Evolutionary conservation across 495 filamentous ascomycete species (phyloP), one percentile per base, ranked within the genome.

Genomic region (Astrothelium macrocarpum): DNA sequence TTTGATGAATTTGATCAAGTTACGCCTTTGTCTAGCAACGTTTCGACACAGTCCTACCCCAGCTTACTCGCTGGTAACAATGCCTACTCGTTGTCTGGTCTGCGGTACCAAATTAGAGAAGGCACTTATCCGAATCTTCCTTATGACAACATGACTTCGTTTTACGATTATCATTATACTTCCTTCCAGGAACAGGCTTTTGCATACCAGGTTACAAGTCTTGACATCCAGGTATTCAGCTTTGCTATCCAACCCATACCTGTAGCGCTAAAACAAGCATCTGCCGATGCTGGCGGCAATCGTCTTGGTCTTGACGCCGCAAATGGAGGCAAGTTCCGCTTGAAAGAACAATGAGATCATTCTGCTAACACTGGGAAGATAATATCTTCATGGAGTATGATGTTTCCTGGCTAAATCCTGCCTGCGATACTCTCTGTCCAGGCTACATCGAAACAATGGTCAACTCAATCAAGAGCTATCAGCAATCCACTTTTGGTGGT

Each of bases 161-260:
- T 49, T 20, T 49, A 49, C n/a, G 45, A 49, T 20, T 49, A 49
- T 20, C 45, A 49, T 20, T 49, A 49, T n/a, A 49, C 45, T 1
- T 49, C 45, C 14, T 49, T 49, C n/a, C 45, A 49, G 45, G 5
- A 49, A n/a, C 45, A 49, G n/a, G 45, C 45, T 20, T 49, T 49
- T 1, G 45, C 45, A 49, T 49, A 49, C 1, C 10, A 16, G 45
- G 18, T 5, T 20, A 12, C 16, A 1, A 49, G 45, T 49, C 45
- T 49, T 5, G 45, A 49, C 45, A 49, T 49, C 10, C 45, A 49
- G n/a, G 23, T 49, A 5, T 12, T 49, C n/a, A 49, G 45, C 45
- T 49, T 49, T 49, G 45, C 45, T n/a, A 49, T 49, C n/a, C 45
- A 49, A n/a, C 45, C 45, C n/a, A 18, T 49, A 20, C 45, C 45